A percentile compares a stretch with the other conserved stretches of the same genome.
Conservation (phyloP, 2,329 filamentous ascomycete species). For the Clonostachys rhizophaga region DNA sequence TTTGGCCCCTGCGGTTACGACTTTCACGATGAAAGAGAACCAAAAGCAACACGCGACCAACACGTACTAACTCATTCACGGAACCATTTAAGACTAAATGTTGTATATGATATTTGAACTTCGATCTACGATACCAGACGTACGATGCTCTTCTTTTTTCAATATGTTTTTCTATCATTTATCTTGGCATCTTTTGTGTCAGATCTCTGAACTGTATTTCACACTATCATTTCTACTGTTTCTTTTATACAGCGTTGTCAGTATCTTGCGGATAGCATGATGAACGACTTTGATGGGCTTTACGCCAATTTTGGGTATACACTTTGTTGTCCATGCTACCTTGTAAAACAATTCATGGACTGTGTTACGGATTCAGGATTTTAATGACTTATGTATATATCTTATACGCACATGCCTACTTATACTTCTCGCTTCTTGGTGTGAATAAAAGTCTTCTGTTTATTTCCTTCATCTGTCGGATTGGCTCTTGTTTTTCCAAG, state of each 20-base stretch:
- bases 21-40: too few relatives aligned
- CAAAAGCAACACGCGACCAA: not conserved
- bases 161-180: not conserved
- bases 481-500: too few relatives aligned
- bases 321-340: not conserved
- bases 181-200: not conserved
- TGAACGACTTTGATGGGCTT: not conserved
- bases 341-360: too few relatives aligned
- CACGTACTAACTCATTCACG: not conserved
- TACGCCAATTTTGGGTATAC: not conserved
- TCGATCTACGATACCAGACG: not conserved
- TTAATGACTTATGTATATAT: constrained; percentile 3
- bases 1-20: too few relatives aligned
- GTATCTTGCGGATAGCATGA: too few relatives aligned
- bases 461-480: not conserved
- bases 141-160: not conserved
- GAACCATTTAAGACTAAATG: not conserved
- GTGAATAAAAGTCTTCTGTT: not conserved
- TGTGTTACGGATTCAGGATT: not conserved
- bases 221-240: not conserved
- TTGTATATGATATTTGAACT: not conserved
- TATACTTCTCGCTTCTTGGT: not conserved
- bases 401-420: not conserved
- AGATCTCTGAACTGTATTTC: not conserved
- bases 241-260: not conserved